These are phyloP conservation scores for Arctium minus DNA, from an alignment of 129 eudicot genomes.

Conservation along the genomic window DNA sequence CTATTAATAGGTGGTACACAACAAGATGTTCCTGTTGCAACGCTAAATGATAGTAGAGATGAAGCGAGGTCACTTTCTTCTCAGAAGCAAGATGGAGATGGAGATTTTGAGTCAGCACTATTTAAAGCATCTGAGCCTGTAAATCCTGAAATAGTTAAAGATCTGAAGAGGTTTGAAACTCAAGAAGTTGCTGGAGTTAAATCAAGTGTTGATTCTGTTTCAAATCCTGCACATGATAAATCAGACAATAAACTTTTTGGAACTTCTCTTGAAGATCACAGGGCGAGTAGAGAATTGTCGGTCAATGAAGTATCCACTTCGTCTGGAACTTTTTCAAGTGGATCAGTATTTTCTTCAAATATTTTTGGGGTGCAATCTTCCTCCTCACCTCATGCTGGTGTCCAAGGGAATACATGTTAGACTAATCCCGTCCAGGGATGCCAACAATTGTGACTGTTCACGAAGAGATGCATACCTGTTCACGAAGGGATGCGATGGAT, in stretches of 20 bases:
- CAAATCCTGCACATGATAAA: constrained; percentile 27
- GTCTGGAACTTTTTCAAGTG: constrained; percentile 34
- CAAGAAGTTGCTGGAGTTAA: constrained; percentile 31
- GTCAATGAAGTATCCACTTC: constrained; percentile 27
- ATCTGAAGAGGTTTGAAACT: constrained; percentile 16
- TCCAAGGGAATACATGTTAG: no score
- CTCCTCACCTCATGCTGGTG: constrained; percentile 13
- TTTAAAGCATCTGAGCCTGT: constrained; percentile 13
- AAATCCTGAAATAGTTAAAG: constrained; percentile 16
- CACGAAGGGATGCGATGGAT: no score
- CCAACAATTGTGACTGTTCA: no score
- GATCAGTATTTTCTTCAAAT: constrained; percentile 28
- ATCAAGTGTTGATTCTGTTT: constrained; percentile 22
- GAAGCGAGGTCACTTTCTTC: constrained; percentile 14
- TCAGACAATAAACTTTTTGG: constrained; percentile 26
- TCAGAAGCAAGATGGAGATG: constrained; percentile 27
- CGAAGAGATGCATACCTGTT: no score
- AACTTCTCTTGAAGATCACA: constrained; percentile 10
- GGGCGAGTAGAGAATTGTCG: constrained; percentile 5
- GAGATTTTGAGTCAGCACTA: neutral
- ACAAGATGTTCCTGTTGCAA: constrained; percentile 21
- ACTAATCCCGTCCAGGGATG: no score
- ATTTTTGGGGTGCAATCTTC: constrained; percentile 31
- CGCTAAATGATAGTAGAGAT: constrained; percentile 21
- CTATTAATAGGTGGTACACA: constrained; percentile 23